phyloP scores from a whole-genome alignment of 768 basidiomycete genomes.

The Clavulina sp. region DNA sequence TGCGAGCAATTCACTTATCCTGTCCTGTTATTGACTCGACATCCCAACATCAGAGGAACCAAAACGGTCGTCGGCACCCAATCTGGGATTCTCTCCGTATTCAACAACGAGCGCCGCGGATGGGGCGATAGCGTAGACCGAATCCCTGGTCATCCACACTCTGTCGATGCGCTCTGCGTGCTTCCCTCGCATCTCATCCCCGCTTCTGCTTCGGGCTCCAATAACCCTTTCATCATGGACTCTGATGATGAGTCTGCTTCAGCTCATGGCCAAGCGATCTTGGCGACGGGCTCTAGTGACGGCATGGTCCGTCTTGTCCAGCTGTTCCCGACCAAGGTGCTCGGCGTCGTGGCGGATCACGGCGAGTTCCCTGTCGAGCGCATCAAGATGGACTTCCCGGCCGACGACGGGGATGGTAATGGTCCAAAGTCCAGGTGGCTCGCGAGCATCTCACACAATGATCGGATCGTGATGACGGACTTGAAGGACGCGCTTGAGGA shows the following conservation, averaged over 20 bases:
- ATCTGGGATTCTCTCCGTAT: slow-evolving; percentile 73
- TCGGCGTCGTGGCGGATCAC: slow-evolving; percentile 83
- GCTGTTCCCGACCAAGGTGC: slow-evolving; percentile 71
- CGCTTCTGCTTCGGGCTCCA: slow-evolving; percentile 84
- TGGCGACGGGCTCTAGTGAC: slow-evolving; percentile 85
- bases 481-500: slow-evolving; percentile 57
- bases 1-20: background rate
- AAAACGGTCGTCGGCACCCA: slow-evolving; percentile 85
- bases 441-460: slow-evolving; percentile 87
- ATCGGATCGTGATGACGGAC: slow-evolving; percentile 69
- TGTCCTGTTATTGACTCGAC: slow-evolving; percentile 14
- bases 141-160: slow-evolving; percentile 79
- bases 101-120: slow-evolving; percentile 70
- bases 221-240: slow-evolving; percentile 78
- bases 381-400: slow-evolving; percentile 34
- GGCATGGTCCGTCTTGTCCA: slow-evolving; percentile 77
- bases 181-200: slow-evolving; percentile 56
- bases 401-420: slow-evolving; percentile 25
- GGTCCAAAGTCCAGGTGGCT: slow-evolving; percentile 46
- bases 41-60: slow-evolving; percentile 25
- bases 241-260: too few species aligned
- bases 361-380: slow-evolving; percentile 86
- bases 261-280: slow-evolving; percentile 44
- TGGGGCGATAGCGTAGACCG: slow-evolving; percentile 90
- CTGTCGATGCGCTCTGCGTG: slow-evolving; percentile 70